Evolutionary conservation across 495 filamentous ascomycete genomes (phyloP).

Genomic region (Rostrohypoxylon terebratum): DNA sequence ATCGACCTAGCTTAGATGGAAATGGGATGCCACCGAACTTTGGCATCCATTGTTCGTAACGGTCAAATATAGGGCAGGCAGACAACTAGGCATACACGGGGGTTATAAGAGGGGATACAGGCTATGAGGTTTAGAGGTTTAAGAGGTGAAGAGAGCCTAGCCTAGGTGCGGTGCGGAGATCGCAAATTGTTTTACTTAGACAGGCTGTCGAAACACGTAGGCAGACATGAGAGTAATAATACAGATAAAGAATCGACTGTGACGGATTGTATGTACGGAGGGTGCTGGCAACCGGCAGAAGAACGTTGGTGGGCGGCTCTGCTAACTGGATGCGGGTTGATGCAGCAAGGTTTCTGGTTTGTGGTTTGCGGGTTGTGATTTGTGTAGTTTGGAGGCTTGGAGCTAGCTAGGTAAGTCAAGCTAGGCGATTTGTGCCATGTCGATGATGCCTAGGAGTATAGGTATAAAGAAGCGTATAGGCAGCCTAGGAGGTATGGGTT

Average conservation of each 20-base stretch:
- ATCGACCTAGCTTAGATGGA: conserved; percentile 41
- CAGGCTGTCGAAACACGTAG: conserved; percentile 41
- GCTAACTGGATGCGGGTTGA: conserved; percentile 51
- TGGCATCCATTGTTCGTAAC: conserved; percentile 53
- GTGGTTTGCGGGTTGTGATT: conserved; percentile 17
- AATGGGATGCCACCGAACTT: conserved; percentile 51
- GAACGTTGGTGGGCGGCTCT: conserved; percentile 50
- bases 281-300: conserved; percentile 21
- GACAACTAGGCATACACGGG: conserved; percentile 23
- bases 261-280: conserved; percentile 21
- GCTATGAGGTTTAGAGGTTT: background rate
- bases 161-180: conserved; percentile 14
- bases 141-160: background rate
- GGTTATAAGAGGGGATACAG: conserved; percentile 18
- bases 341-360: conserved; percentile 39
- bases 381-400: conserved; percentile 2
- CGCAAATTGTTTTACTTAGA: conserved; percentile 1
- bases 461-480: background rate
- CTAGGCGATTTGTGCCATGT: conserved; percentile 47
- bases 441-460: conserved; percentile 14
- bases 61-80: conserved; percentile 27
- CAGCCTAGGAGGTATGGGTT: background rate
- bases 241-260: conserved; percentile 22
- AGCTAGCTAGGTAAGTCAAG: conserved; percentile 44
- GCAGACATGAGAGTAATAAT: conserved; percentile 40